Conservation (phyloP, 202 grass and related monocot species). For the Digitaria exilis region DNA sequence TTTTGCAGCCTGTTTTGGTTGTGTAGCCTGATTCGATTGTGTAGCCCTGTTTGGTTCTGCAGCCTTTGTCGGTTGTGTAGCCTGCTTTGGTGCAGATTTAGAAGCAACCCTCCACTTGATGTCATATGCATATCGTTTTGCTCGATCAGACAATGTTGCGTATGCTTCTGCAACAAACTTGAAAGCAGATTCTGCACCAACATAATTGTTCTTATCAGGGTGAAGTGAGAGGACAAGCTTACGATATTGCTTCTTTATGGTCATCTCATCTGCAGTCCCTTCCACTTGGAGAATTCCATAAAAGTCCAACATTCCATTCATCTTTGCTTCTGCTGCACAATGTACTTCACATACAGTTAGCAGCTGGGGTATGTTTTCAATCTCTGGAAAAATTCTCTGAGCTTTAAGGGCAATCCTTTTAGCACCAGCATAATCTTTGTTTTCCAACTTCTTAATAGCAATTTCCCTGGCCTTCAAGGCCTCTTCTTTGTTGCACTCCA, state of each 20-base stretch:
- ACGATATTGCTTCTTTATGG: constrained; percentile 78
- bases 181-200: constrained; percentile 86
- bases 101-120: constrained; percentile 61
- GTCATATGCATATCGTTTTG: constrained; percentile 73
- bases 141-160: constrained; percentile 63
- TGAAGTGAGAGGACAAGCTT: constrained; percentile 94
- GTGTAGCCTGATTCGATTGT: not conserved
- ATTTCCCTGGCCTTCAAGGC: constrained; percentile 74
- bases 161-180: constrained; percentile 86
- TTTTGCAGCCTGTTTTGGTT: not conserved
- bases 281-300: constrained; percentile 80
- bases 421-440: constrained; percentile 62
- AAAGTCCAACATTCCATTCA: constrained; percentile 70
- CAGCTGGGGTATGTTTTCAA: constrained; percentile 72
- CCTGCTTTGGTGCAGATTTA: constrained; percentile 40
- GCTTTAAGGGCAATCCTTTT: constrained; percentile 80
- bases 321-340: constrained; percentile 54
- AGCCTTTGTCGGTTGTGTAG: constrained; percentile 31
- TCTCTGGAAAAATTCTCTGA: constrained; percentile 65
- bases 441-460: constrained; percentile 68
- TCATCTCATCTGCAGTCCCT: constrained; percentile 55
- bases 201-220: constrained; percentile 84
- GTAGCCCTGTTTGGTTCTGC: constrained; percentile 23
- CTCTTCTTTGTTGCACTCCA: constrained; percentile 87
- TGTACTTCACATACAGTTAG: constrained; percentile 81